phyloP scores from a whole-genome alignment of 306 rosid species.

The Cicer arietinum region DNA sequence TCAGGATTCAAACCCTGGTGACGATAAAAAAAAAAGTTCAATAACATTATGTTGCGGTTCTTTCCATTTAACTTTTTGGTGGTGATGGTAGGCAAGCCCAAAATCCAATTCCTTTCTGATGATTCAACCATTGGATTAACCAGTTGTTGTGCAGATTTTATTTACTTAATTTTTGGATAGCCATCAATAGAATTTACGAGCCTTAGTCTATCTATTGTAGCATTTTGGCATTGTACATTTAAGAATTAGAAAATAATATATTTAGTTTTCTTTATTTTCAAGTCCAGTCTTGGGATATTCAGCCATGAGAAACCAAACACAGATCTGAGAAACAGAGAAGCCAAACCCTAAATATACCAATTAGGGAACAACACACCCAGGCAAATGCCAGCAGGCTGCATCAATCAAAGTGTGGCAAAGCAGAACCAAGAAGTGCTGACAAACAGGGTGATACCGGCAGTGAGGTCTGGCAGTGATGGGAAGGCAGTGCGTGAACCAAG shows the following conservation, averaged over 20 bases:
- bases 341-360: not conserved
- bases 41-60: not conserved
- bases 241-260: not conserved
- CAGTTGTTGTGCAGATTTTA: not conserved
- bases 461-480: not conserved
- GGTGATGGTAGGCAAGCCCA: conserved; percentile 6
- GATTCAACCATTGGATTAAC: not conserved
- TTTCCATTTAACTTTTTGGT: conserved; percentile 4
- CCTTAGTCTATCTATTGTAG: not conserved
- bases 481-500: not conserved
- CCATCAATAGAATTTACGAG: not conserved
- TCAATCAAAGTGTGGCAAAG: conserved; percentile 5
- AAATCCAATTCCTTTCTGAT: not conserved
- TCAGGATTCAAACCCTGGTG: no score
- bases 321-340: not conserved
- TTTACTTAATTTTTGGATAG: not conserved
- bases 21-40: no score
- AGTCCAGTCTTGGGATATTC: conserved; percentile 15
- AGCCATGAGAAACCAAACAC: not conserved
- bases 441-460: not conserved
- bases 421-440: not conserved
- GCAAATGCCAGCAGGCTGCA: not conserved
- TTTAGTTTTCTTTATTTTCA: not conserved
- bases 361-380: not conserved
- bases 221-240: not conserved